These are phyloP conservation scores for Arthrobotrys sphaeroides DNA, from an alignment of 2,329 filamentous ascomycete species.

Conservation along the genomic window DNA sequence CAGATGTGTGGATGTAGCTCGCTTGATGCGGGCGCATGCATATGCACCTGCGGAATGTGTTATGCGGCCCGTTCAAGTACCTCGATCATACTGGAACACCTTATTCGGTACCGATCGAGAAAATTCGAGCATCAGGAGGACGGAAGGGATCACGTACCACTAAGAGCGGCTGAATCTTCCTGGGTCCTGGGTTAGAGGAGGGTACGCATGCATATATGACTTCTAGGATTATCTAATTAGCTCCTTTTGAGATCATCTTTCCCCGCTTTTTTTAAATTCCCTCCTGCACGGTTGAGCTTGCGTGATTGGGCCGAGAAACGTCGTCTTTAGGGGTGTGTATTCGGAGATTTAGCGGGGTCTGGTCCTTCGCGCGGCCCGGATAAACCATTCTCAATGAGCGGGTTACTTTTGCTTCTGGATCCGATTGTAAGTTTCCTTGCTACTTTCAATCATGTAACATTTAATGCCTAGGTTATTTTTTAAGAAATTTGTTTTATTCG, in stretches of 20 bases:
- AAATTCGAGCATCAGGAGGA: background rate
- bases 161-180: background rate
- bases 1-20: conserved; percentile 1
- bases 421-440: too few relatives aligned
- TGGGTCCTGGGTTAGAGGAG: background rate
- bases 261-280: background rate
- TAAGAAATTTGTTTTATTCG: too few relatives aligned
- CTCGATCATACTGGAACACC: background rate
- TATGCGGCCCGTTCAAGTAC: conserved; percentile 7
- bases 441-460: too few relatives aligned
- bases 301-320: conserved; percentile 9
- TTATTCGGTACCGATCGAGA: background rate
- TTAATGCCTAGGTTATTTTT: too few relatives aligned
- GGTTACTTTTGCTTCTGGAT: too few relatives aligned
- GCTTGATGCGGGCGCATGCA: conserved; percentile 14
- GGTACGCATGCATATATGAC: background rate
- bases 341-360: background rate
- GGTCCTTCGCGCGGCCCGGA: too few relatives aligned
- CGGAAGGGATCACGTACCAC: background rate
- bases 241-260: background rate
- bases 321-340: background rate
- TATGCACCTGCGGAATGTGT: conserved; percentile 13
- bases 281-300: background rate
- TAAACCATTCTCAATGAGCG: too few relatives aligned
- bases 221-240: background rate